Conservation (phyloP, 768 basidiomycete genomes). For the Coprinopsis cinerea region DNA sequence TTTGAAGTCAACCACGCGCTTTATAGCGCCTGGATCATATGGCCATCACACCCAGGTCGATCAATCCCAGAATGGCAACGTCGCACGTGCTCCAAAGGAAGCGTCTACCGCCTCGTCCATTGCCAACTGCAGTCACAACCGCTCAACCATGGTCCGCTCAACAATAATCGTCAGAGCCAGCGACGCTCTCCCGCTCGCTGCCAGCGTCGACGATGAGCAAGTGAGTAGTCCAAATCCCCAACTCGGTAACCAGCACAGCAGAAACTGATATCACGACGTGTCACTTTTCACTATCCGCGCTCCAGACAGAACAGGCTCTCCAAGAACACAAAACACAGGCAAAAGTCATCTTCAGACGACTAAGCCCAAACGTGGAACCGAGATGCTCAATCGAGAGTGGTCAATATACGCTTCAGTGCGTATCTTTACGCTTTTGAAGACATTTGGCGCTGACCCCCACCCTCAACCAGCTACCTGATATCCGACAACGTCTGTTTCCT, state of each 20-base stretch:
- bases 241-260: background rate
- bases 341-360: constrained; percentile 91
- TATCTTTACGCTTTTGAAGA: constrained; percentile 12
- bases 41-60: no score
- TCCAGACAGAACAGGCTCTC: constrained; percentile 85
- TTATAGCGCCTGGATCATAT: no score
- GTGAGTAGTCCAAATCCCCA: constrained; percentile 34
- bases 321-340: constrained; percentile 99
- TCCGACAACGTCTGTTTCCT: constrained; percentile 91
- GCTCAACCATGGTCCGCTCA: constrained; percentile 67
- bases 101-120: no score
- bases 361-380: constrained; percentile 91
- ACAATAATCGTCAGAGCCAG: constrained; percentile 81
- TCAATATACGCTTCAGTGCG: constrained; percentile 92
- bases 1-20: background rate
- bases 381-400: constrained; percentile 96
- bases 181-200: constrained; percentile 87
- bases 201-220: constrained; percentile 96
- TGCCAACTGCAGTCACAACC: constrained; percentile 7
- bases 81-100: no score
- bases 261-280: constrained; percentile 21
- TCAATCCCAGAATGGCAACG: no score
- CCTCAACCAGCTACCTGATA: constrained; percentile 89
- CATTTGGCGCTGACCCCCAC: constrained; percentile 4
- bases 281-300: constrained; percentile 15